These are phyloP conservation scores for Cryptosporidium canis DNA, from an alignment of 169 alveolate species.

Conservation along the genomic window DNA sequence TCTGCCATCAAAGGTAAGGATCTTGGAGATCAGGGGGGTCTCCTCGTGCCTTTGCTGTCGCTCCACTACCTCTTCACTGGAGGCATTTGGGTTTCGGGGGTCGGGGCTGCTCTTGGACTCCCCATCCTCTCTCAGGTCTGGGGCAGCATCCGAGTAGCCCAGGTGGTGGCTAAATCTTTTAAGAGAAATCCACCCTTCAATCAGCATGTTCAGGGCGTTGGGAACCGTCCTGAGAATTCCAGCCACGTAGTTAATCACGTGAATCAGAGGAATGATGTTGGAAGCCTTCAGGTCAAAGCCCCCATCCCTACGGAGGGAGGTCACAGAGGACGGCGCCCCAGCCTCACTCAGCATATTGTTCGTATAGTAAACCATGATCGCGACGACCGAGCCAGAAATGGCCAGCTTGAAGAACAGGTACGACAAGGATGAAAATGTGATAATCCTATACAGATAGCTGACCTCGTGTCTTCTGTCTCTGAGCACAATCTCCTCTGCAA, in stretches of 20 bases:
- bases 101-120: too few species aligned
- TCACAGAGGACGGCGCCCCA: neutral
- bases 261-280: constrained; percentile 41
- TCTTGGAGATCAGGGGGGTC: constrained; percentile 37
- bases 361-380: constrained; percentile 34
- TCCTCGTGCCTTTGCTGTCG: neutral
- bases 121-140: neutral
- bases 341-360: neutral
- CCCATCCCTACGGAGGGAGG: neutral
- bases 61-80: neutral
- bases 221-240: constrained; percentile 63
- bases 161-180: constrained; percentile 49
- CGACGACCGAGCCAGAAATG: constrained; percentile 70
- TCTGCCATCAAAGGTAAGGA: constrained; percentile 7
- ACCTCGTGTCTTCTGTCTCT: constrained; percentile 21
- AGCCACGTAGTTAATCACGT: constrained; percentile 50
- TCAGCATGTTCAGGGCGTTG: constrained; percentile 45
- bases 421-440: constrained; percentile 28
- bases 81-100: neutral
- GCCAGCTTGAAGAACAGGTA: constrained; percentile 55
- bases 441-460: constrained; percentile 17
- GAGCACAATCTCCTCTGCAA: constrained; percentile 52
- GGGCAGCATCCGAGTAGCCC: constrained; percentile 1
- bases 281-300: constrained; percentile 50
- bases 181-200: constrained; percentile 71